Conservation (phyloP, 805 yeast genomes). For the Lachancea quebecensis region DNA sequence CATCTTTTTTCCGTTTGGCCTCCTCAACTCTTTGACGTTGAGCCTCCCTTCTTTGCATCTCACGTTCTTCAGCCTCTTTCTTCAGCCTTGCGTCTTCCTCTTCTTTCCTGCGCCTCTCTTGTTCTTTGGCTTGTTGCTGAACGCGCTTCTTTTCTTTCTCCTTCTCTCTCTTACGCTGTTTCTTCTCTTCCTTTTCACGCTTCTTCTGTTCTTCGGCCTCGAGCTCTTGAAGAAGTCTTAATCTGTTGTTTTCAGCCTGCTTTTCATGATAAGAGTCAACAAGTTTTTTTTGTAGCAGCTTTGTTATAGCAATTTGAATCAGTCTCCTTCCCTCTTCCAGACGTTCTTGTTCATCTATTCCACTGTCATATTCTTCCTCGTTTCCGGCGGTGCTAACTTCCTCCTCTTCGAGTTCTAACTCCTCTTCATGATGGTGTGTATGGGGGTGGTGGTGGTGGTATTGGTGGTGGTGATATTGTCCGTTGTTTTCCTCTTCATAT, state of each 20-base stretch:
- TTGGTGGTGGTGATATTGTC: conserved; percentile 13
- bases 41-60: conserved; percentile 35
- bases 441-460: conserved; percentile 11
- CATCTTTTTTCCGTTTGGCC: conserved; percentile 33
- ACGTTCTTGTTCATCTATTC: conserved; percentile 53
- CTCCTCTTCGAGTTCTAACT: conserved; percentile 12
- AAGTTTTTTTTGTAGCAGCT: conserved; percentile 66
- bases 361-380: conserved; percentile 31
- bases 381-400: conserved; percentile 17
- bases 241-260: conserved; percentile 67
- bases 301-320: conserved; percentile 73
- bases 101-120: conserved; percentile 49
- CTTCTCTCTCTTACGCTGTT: conserved; percentile 58
- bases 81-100: conserved; percentile 47
- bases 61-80: conserved; percentile 36
- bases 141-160: conserved; percentile 62
- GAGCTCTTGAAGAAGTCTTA: conserved; percentile 55
- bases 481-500: conserved; percentile 19
- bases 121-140: conserved; percentile 57
- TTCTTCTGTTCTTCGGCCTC: conserved; percentile 63
- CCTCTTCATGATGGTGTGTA: conserved; percentile 12
- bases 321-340: conserved; percentile 73
- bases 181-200: conserved; percentile 60
- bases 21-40: conserved; percentile 36
- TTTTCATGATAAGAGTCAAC: conserved; percentile 72